Base-by-base conservation (phyloP, 208 protist genomes). In the Acanthamoeba royreba region DNA sequence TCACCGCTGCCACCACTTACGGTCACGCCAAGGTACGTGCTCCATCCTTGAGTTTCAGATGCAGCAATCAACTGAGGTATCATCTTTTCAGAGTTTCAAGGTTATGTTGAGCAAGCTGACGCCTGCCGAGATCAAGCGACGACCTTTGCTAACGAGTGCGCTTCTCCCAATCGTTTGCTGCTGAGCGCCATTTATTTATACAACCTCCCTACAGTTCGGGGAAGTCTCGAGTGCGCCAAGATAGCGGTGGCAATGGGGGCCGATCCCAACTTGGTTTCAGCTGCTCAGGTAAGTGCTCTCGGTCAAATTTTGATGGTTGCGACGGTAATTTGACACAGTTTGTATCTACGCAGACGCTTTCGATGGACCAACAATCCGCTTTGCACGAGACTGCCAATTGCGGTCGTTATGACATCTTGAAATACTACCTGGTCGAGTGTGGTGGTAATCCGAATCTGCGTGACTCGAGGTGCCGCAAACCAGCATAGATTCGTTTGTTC, bases 291-390 rank as follows among this genome's bases (percentile, higher is more conserved):
- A 77, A 13, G 8, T 74, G 4, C n/a, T n/a, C n/a, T n/a, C n/a
- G n/a, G n/a, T n/a, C n/a, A n/a, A n/a, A n/a, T n/a, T n/a, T n/a
- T n/a, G n/a, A n/a, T n/a, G n/a, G n/a, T n/a, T 61, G 52, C 22
- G 52, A 61, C 22, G 25, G 19, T 22, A 61, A 61, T 22, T 22
- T 61, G 17, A n/a, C n/a, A n/a, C n/a, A n/a, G n/a, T n/a, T n/a
- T n/a, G n/a, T n/a, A n/a, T n/a, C n/a, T n/a, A 19, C 13, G 19
- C 69, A 81, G 69, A 33, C 49, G 46, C 47, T 61, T 9, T 88
- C 79, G 46, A 38, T 88, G 42, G 79, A 88, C n/a, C 43, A 63
- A 47, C 79, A 88, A 42, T 88, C 79, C n/a, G 79, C 79, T 15
- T 31, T 88, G 22, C 79, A 88, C 47, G 46, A 88, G 49, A 43